A percentile compares a stretch with the other conserved stretches of the same genome.
Evolutionary conservation across 106 monocot species (phyloP).

Genomic region (Vanilla planifolia): DNA sequence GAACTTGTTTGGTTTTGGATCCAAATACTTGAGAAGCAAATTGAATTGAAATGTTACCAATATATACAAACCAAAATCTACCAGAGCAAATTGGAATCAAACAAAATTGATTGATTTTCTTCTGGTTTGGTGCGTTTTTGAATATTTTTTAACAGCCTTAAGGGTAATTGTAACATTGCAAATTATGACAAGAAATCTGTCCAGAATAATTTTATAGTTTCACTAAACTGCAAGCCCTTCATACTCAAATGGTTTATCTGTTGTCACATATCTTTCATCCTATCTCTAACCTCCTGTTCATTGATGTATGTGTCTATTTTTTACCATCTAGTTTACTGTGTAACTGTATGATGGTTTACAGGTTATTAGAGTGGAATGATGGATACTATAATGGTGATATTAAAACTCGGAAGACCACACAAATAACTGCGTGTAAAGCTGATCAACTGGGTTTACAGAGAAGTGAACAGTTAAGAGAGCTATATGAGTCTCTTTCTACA

Average conservation of each 20-base stretch:
- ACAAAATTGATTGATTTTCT: too few relatives aligned
- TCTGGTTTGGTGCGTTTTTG: too few relatives aligned
- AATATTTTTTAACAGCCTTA: too few relatives aligned
- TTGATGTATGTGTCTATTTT: not conserved
- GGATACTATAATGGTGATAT: constrained; percentile 95
- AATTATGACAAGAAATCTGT: too few relatives aligned
- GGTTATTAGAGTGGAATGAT: constrained; percentile 57
- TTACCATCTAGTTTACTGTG: not conserved
- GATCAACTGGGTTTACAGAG: constrained; percentile 70
- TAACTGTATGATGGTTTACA: constrained; percentile 11
- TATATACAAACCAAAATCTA: too few relatives aligned
- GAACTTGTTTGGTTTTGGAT: too few relatives aligned
- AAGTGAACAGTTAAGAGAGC: constrained; percentile 73
- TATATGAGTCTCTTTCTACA: constrained; percentile 62
- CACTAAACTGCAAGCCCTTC: not conserved
- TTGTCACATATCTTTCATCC: too few relatives aligned
- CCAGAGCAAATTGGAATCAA: too few relatives aligned
- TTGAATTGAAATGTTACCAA: too few relatives aligned
- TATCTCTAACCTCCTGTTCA: not conserved
- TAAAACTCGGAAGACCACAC: constrained; percentile 80
- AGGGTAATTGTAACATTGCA: too few relatives aligned
- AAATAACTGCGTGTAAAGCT: constrained; percentile 44
- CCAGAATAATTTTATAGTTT: not conserved
- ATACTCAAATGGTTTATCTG: too few relatives aligned
- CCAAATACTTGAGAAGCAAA: too few relatives aligned